These are phyloP conservation scores for Syncephalastrum racemosum DNA, from an alignment of 371 early-diverging fungal genomes.

Conservation along the genomic window DNA sequence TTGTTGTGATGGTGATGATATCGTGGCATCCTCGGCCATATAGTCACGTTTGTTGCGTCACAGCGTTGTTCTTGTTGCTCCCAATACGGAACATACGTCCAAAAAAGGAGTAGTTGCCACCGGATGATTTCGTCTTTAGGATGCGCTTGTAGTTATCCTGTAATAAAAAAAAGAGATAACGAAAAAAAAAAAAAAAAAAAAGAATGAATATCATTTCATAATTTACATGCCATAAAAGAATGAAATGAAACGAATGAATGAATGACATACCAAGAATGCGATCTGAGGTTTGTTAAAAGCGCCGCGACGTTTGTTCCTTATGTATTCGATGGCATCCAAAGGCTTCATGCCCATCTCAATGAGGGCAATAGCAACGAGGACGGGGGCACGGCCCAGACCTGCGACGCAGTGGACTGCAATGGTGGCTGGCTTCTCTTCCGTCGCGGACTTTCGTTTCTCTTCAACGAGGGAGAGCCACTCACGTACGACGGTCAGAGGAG, in stretches of 20 bases:
- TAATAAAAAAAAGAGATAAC: slow-evolving; percentile 4
- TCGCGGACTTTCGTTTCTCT: slow-evolving; percentile 35
- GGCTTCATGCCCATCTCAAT: slow-evolving; percentile 82
- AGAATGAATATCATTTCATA: not conserved
- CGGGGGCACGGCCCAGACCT: slow-evolving; percentile 78
- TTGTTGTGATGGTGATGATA: not conserved
- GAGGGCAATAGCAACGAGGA: slow-evolving; percentile 75
- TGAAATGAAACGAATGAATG: not conserved
- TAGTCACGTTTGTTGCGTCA: slow-evolving; percentile 19
- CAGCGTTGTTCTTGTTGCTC: slow-evolving; percentile 9
- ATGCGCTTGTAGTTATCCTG: slow-evolving; percentile 45
- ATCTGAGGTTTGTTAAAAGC: slow-evolving; percentile 85
- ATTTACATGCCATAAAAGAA: not conserved
- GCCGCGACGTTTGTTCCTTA: slow-evolving; percentile 75
- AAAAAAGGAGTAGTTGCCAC: slow-evolving; percentile 31
- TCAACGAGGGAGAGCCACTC: slow-evolving; percentile 75
- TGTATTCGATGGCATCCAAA: slow-evolving; percentile 75
- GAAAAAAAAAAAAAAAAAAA: not conserved
- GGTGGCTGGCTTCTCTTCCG: slow-evolving; percentile 46
- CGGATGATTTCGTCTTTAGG: slow-evolving; percentile 37
- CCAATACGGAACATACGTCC: slow-evolving; percentile 45
- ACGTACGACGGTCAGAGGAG: slow-evolving; percentile 66
- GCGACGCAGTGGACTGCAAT: slow-evolving; percentile 89
- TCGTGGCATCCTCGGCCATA: slow-evolving; percentile 9
- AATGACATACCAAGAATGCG: slow-evolving; percentile 58